Percentiles rank a stretch among this genome's conserved stretches.
Evolutionary conservation across 345 rosid species (phyloP).

Genomic region (Fremontodendron californicum): DNA sequence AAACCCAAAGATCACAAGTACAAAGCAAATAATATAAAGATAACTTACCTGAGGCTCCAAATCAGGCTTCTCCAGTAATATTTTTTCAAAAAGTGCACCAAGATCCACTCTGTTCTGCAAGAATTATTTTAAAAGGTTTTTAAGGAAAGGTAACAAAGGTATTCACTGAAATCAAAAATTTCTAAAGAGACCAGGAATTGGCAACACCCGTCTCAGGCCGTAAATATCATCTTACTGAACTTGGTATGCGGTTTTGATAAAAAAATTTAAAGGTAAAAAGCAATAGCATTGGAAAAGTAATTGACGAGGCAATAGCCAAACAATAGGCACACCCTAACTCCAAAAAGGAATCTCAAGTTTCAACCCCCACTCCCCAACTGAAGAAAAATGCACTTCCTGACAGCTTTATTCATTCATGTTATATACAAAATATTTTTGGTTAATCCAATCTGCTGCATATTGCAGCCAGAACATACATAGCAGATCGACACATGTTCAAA

Average conservation of each 20-base stretch:
- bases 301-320: background rate
- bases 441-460: background rate
- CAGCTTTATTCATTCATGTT: background rate
- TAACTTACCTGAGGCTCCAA: conserved; percentile 56
- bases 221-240: no score
- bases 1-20: background rate
- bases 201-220: background rate
- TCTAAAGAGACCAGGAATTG: background rate
- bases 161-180: no score
- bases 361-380: background rate
- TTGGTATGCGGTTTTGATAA: no score
- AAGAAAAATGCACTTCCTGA: background rate
- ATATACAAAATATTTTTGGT: background rate
- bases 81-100: conserved; percentile 44
- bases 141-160: background rate
- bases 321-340: background rate
- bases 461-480: background rate
- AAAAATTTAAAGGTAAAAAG: no score
- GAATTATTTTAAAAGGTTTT: background rate
- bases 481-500: background rate
- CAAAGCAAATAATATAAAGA: conserved; percentile 7
- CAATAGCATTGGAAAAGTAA: background rate
- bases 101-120: conserved; percentile 55
- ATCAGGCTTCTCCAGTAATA: conserved; percentile 47
- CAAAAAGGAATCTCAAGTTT: background rate